Percentiles rank a stretch among this genome's conserved stretches.
Conservation (phyloP, 129 eudicot species). For the Kitagawia praeruptora region DNA sequence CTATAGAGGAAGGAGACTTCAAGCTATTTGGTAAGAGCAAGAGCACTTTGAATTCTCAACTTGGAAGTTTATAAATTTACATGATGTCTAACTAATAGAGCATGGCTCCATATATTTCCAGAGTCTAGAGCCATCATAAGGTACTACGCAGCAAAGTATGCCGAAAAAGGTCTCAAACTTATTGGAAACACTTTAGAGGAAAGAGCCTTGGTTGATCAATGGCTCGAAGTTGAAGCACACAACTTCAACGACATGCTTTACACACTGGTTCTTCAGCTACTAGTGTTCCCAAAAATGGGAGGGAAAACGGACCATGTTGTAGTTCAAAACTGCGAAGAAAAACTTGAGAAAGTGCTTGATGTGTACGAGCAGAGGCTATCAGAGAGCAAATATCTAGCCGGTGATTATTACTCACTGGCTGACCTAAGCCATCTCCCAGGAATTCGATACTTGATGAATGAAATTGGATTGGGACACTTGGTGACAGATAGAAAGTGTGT, state of each 20-base stretch:
- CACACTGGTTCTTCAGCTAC: constrained; percentile 56
- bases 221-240: constrained; percentile 83
- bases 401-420: constrained; percentile 51
- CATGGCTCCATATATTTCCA: not conserved
- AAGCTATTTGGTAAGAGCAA: constrained; percentile 57
- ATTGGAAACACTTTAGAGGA: constrained; percentile 66
- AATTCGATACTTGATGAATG: constrained; percentile 50
- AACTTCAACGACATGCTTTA: constrained; percentile 60
- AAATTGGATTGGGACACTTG: constrained; percentile 44
- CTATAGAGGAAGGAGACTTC: constrained; percentile 68
- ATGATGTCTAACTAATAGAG: not conserved
- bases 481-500: constrained; percentile 46
- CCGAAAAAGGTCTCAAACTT: constrained; percentile 27
- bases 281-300: constrained; percentile 62
- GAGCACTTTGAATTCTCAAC: not conserved
- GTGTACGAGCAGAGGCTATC: constrained; percentile 58
- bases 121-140: constrained; percentile 84
- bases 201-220: constrained; percentile 68
- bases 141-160: constrained; percentile 59
- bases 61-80: not conserved
- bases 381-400: constrained; percentile 44
- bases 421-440: constrained; percentile 74
- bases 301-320: constrained; percentile 34
- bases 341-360: constrained; percentile 53
- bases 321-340: constrained; percentile 29